Base-by-base conservation (phyloP, 1,139 yeast species). In the Meyerozyma carpophila region DNA sequence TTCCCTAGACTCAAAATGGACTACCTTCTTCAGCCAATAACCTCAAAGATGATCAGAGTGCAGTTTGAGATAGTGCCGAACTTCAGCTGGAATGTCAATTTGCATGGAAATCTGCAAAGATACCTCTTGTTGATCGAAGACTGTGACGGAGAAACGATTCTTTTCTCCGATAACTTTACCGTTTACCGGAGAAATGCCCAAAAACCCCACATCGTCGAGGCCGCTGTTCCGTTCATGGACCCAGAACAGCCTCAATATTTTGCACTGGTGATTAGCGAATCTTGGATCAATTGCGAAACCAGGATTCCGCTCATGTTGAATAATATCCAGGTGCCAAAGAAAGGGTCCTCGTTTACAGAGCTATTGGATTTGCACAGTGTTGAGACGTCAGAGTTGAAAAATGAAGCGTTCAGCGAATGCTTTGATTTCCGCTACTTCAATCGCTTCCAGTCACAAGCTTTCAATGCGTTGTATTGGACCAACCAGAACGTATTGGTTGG, bases 81-180 rank as follows among this genome's bases (percentile, higher is more conserved):
- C 13, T 93, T 95, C 84, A 70, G 68, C 20, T 90, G 98, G 97
- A 82, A 86, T 55, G 51, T 59, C 7, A 59, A 60, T 3, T 48
- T 82, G 4, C 96, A 89, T 57, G 87, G 87, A 0, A 65, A 60
- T 27, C 68, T 77, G 2, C 93, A 91, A 57, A 66, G 78, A 10
- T 93, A 90, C 55, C 62, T 81, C 38, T 54, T 93, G 4, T 47
- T 87, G 11, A 87, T 88, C 1, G 97, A 90, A 56, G 97, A 91
- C 56, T 76, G 88, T 45, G 84, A 88, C 60, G 95, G 96, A 3
- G 93, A 87, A 44, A 70, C 65, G 40, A 73, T 90, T n/a, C 63
- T 93, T 21, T 79, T 73, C 53, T 54, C 67, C 32, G 93, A 86
- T 45, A 62, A 68, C 2, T 65, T 91, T 40, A 54, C 75, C 1